Percentiles rank a stretch among this genome's conserved stretches.
phyloP scores from a whole-genome alignment of 2,329 filamentous ascomycete species.

The Salinomyces thailandicus region DNA sequence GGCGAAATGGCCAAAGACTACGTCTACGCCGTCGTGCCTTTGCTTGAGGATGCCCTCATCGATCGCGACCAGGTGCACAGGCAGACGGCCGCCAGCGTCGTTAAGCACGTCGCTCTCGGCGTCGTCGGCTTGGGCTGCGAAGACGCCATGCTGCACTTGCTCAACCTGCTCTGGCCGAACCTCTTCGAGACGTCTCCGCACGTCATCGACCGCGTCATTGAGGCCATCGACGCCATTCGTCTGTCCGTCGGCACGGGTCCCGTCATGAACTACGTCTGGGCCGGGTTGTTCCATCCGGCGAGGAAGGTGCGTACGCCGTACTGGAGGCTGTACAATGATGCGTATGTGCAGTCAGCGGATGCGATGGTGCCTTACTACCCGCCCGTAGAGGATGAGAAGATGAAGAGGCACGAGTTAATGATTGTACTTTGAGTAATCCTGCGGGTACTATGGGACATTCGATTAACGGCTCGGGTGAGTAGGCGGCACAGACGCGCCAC shows the following conservation, averaged over 20 bases:
- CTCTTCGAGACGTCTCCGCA: slow-evolving; percentile 96
- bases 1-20: slow-evolving; percentile 99
- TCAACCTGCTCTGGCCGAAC: slow-evolving; percentile 93
- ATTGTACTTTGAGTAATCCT: slow-evolving; percentile 15
- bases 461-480: too few relatives aligned
- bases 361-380: slow-evolving; percentile 96
- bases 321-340: slow-evolving; percentile 94
- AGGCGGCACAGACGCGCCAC: too few relatives aligned
- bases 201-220: slow-evolving; percentile 95
- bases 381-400: slow-evolving; percentile 11
- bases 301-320: slow-evolving; percentile 90
- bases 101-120: slow-evolving; percentile 94
- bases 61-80: slow-evolving; percentile 96
- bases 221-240: slow-evolving; percentile 91
- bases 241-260: slow-evolving; percentile 86
- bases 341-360: slow-evolving; percentile 87
- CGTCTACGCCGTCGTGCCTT: slow-evolving; percentile 91
- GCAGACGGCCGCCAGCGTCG: slow-evolving; percentile 89
- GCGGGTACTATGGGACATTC: too few relatives aligned
- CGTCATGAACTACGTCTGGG: slow-evolving; percentile 97
- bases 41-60: slow-evolving; percentile 93
- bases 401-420: slow-evolving; percentile 13
- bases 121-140: slow-evolving; percentile 97
- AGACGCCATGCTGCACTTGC: slow-evolving; percentile 94
- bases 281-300: slow-evolving; percentile 91